Percentiles rank a stretch among this genome's conserved stretches.
These are phyloP conservation scores for Ajuga chamaepitys DNA, from an alignment of 257 asterid species.

Conservation along the genomic window DNA sequence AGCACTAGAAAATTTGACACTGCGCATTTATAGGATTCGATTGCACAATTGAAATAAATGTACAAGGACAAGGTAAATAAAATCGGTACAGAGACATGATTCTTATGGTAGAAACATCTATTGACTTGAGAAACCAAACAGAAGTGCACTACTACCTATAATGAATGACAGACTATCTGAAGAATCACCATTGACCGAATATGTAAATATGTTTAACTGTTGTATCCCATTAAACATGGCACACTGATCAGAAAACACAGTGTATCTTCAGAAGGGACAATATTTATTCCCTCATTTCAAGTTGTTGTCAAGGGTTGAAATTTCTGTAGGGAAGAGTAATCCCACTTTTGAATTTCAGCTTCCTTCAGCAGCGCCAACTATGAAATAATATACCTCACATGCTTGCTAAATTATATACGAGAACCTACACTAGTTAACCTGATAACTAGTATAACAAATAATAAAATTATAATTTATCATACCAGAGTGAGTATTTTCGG, in stretches of 20 bases:
- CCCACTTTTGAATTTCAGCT: conserved; percentile 1
- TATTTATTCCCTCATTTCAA: neutral
- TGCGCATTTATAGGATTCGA: neutral
- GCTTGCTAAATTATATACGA: neutral
- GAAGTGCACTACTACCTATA: neutral
- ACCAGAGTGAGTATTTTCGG: neutral
- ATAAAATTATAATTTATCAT: neutral
- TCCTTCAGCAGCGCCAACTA: neutral
- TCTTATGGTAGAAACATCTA: too few species aligned
- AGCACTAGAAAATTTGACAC: neutral
- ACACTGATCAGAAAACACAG: neutral
- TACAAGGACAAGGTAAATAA: neutral
- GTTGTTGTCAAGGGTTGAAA: neutral
- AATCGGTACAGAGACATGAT: neutral
- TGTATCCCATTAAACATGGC: neutral
- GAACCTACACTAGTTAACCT: neutral
- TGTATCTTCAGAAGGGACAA: neutral
- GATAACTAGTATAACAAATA: neutral
- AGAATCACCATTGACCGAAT: neutral
- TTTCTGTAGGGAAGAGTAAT: neutral
- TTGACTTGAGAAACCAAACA: conserved; percentile 15
- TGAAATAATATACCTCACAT: neutral
- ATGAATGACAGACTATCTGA: neutral
- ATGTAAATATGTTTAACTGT: neutral
- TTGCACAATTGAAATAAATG: neutral